A percentile compares a stretch with the other conserved stretches of the same genome.
Conservation (phyloP, 176 grass and related monocot species). For the Urochloa ruziziensis region DNA sequence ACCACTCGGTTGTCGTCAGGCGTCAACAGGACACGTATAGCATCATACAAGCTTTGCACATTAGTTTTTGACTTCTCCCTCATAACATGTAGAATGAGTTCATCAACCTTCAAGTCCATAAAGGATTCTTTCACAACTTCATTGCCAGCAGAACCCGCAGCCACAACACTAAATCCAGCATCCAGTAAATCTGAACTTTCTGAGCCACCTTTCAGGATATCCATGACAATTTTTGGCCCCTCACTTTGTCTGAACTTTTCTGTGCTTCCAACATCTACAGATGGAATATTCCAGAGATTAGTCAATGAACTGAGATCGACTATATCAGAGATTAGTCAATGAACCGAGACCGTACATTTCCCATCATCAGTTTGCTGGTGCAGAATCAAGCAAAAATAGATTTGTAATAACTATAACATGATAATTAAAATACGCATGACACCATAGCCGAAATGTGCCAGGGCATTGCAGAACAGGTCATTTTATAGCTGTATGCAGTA, state of each 20-base stretch:
- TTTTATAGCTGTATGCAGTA: background rate
- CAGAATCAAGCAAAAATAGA: background rate
- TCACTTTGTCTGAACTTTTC: conserved; percentile 71
- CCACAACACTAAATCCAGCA: conserved; percentile 67
- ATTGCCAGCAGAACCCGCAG: conserved; percentile 62
- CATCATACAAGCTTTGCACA: conserved; percentile 66
- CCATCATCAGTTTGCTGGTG: background rate
- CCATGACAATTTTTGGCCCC: conserved; percentile 64
- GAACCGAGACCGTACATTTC: background rate
- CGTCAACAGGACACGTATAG: conserved; percentile 68
- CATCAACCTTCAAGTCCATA: conserved; percentile 78
- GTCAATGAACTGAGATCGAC: background rate
- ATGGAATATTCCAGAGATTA: conserved; percentile 28
- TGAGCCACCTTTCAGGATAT: conserved; percentile 50
- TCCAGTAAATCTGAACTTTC: conserved; percentile 62
- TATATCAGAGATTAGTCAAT: no score
- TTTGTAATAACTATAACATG: background rate
- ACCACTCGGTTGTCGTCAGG: conserved; percentile 86
- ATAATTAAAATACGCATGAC: background rate
- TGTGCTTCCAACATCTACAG: conserved; percentile 65
- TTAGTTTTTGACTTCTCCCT: conserved; percentile 46
- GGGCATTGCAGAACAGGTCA: background rate
- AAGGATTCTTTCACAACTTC: conserved; percentile 95
- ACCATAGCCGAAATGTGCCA: background rate
- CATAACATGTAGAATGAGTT: conserved; percentile 63